Evolutionary conservation across 208 protist species (phyloP), one percentile per base, ranked within the genome.

Genomic region (Acanthamoeba royreba): DNA sequence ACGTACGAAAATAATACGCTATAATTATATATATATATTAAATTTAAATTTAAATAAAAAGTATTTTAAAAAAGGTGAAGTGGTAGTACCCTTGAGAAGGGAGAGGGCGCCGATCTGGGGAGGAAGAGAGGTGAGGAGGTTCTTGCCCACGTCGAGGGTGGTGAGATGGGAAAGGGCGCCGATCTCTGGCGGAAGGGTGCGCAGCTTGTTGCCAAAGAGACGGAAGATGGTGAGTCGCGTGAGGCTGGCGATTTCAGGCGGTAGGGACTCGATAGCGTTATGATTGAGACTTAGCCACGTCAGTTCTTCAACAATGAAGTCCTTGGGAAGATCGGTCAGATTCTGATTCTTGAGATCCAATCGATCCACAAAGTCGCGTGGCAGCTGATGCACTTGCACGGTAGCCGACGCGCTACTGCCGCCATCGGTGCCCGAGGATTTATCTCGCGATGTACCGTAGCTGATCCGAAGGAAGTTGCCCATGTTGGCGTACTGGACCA

Each of bases 181-280:
- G 15, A 85, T 53, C 52, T 85, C 74, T 43, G 45, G 43, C 38
- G 74, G 74, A 22, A 85, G 43, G 25, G 45, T 33, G 42, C 52
- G 45, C 28, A 85, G 74, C 45, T 85, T 46, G 74, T 85, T 85
- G 38, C 74, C 74, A 85, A 85, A 85, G n/a, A 85, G 74, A 8
- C 74, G 74, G 31, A 85, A 53, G 43, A 85, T 53, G 25, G 74
- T 85, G 25, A 85, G 74, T 22, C 45, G 38, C 19, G 43, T 85
- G 43, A 85, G 45, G 38, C 33, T 28, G 74, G 43, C 38, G 15
- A 85, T 53, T 28, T 85, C 74, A 28, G 45, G 43, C 1, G 74
- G 74, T 4, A 85, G 45, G 11, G 74, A 46, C 38, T 85, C 74
- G 15, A 85, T 46, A 13, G 74, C 74, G 28, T 85, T 85, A 43